Conservation (phyloP, 2,329 filamentous ascomycete genomes). For the Dactylonectria estremocensis region DNA sequence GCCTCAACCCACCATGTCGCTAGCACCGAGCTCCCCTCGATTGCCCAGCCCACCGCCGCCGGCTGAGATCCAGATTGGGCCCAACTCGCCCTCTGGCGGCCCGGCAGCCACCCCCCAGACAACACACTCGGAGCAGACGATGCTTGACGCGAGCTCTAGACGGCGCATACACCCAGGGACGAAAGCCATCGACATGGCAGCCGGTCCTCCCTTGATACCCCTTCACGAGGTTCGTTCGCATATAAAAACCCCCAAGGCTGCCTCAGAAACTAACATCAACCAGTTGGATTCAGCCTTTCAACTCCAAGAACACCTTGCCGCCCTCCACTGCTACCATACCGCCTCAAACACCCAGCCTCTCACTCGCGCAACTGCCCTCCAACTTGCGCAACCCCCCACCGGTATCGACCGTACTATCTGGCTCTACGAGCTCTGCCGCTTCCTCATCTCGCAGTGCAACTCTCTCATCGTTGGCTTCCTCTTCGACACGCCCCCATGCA, state of each 20-base stretch:
- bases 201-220: conserved; percentile 89
- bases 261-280: conserved; percentile 34
- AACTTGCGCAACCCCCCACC: conserved; percentile 84
- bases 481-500: conserved; percentile 91
- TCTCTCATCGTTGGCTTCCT: conserved; percentile 93
- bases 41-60: conserved; percentile 95
- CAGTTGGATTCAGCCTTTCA: conserved; percentile 98
- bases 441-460: conserved; percentile 95
- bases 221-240: conserved; percentile 79
- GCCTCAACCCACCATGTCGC: conserved; percentile 61
- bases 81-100: conserved; percentile 80
- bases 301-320: conserved; percentile 95
- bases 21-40: conserved; percentile 86
- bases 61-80: conserved; percentile 92
- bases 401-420: conserved; percentile 90
- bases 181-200: conserved; percentile 91
- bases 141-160: conserved; percentile 81
- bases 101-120: conserved; percentile 67
- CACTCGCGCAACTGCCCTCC: conserved; percentile 80
- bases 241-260: neutral
- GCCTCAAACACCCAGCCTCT: conserved; percentile 78
- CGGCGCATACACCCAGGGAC: conserved; percentile 94
- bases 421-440: conserved; percentile 98
- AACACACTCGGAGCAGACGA: conserved; percentile 74
- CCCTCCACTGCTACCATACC: conserved; percentile 88